A percentile compares a stretch with the other conserved stretches of the same genome.
phyloP scores from a whole-genome alignment of 805 yeast genomes.

The Lipomyces yamanashiensis region DNA sequence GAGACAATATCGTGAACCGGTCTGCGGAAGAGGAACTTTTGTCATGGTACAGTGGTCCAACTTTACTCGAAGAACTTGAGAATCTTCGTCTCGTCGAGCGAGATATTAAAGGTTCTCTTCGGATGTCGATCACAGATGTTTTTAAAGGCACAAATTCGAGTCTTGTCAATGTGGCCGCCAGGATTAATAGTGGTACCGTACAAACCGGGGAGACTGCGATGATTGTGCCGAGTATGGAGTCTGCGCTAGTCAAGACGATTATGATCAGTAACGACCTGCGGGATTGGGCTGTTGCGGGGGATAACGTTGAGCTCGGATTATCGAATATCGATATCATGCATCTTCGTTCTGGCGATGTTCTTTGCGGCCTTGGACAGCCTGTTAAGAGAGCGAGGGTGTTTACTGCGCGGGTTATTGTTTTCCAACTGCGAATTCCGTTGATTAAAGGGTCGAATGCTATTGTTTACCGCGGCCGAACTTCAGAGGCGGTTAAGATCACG shows the following conservation, averaged over 20 bases:
- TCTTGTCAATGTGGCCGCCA: slow-evolving; percentile 61
- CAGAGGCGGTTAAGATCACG: slow-evolving; percentile 68
- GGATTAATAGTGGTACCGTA: slow-evolving; percentile 67
- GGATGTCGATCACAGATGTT: slow-evolving; percentile 68
- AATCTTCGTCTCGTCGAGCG: slow-evolving; percentile 26
- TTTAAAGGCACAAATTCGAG: slow-evolving; percentile 54
- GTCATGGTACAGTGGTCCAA: slow-evolving; percentile 56
- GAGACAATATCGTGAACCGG: slow-evolving; percentile 63
- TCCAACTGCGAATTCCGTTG: slow-evolving; percentile 72
- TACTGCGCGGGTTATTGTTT: slow-evolving; percentile 63
- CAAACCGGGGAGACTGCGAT: slow-evolving; percentile 71
- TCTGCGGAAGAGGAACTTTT: slow-evolving; percentile 40
- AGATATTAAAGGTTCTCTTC: slow-evolving; percentile 52
- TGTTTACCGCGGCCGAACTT: slow-evolving; percentile 74
- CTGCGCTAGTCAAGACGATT: slow-evolving; percentile 40
- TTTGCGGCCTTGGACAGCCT: slow-evolving; percentile 52
- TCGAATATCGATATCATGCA: slow-evolving; percentile 48
- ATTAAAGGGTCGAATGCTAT: slow-evolving; percentile 80
- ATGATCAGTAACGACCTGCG: slow-evolving; percentile 39
- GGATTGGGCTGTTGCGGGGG: slow-evolving; percentile 58
- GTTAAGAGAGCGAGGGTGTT: slow-evolving; percentile 56
- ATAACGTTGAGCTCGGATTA: slow-evolving; percentile 55
- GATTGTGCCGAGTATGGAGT: slow-evolving; percentile 55
- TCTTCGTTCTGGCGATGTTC: slow-evolving; percentile 70
- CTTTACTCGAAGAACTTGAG: slow-evolving; percentile 48